These are phyloP conservation scores for Torulaspora microellipsoides DNA, from an alignment of 805 yeast genomes.

Conservation along the genomic window DNA sequence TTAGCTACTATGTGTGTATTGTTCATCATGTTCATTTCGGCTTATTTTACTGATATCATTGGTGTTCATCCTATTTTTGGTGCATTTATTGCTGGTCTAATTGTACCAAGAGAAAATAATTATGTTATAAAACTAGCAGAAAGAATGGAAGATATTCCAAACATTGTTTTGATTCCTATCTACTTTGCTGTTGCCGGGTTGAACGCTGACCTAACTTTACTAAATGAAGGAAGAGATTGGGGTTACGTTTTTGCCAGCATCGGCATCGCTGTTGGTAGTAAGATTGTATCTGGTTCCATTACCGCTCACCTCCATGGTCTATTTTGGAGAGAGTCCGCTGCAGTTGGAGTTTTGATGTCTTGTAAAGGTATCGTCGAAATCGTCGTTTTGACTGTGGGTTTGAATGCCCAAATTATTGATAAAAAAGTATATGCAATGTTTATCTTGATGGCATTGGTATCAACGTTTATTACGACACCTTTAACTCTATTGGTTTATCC, in stretches of 20 bases:
- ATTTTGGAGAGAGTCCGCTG: constrained; percentile 65
- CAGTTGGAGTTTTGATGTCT: constrained; percentile 80
- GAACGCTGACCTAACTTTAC: constrained; percentile 58
- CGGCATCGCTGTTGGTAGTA: constrained; percentile 62
- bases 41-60: constrained; percentile 76
- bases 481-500: constrained; percentile 62
- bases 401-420: constrained; percentile 63
- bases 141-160: constrained; percentile 73
- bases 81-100: constrained; percentile 71
- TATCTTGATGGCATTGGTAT: constrained; percentile 73
- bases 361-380: constrained; percentile 87
- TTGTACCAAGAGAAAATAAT: constrained; percentile 72
- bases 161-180: constrained; percentile 65
- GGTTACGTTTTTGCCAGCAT: constrained; percentile 68
- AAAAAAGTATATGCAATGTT: constrained; percentile 72
- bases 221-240: constrained; percentile 69
- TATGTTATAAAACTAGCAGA: constrained; percentile 66
- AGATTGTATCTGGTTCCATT: constrained; percentile 60
- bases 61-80: constrained; percentile 88
- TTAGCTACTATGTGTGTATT: constrained; percentile 53
- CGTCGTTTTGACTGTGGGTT: constrained; percentile 70
- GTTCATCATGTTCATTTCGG: constrained; percentile 54
- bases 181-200: constrained; percentile 80
- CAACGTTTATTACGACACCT: constrained; percentile 79
- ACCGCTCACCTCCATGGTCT: constrained; percentile 61